These are phyloP conservation scores for Moelleriella libera DNA, from an alignment of 2,329 filamentous ascomycete species.

Conservation along the genomic window DNA sequence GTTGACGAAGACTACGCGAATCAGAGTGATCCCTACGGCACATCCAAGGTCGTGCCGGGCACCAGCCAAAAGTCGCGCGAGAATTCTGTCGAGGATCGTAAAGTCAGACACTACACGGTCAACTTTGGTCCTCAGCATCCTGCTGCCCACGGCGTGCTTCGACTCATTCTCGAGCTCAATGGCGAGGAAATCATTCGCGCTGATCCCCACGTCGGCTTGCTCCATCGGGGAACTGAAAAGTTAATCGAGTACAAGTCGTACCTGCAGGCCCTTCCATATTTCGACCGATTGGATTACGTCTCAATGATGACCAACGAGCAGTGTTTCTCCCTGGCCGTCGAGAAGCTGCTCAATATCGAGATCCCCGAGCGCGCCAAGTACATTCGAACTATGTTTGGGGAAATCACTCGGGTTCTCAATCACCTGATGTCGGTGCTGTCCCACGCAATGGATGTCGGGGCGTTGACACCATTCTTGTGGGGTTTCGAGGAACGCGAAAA, in stretches of 20 bases:
- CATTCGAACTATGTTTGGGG: conserved; percentile 89
- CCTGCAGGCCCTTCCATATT: conserved; percentile 94
- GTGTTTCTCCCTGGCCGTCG: conserved; percentile 86
- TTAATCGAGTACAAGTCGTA: conserved; percentile 99
- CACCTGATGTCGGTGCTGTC: conserved; percentile 96
- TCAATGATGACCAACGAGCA: conserved; percentile 99
- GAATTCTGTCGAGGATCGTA: conserved; percentile 46
- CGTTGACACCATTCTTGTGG: conserved; percentile 96
- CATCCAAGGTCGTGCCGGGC: conserved; percentile 26
- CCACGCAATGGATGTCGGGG: conserved; percentile 98
- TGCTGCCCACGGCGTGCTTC: conserved; percentile 93
- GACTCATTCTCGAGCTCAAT: conserved; percentile 92
- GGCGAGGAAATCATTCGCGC: conserved; percentile 95
- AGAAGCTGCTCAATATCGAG: conserved; percentile 96
- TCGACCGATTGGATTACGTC: conserved; percentile 96
- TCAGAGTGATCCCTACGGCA: conserved; percentile 33
- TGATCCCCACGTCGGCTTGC: conserved; percentile 89
- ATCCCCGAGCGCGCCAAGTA: conserved; percentile 92
- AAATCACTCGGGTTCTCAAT: conserved; percentile 88
- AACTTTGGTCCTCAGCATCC: conserved; percentile 99
- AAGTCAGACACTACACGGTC: conserved; percentile 97
- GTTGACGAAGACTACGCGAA: conserved; percentile 50
- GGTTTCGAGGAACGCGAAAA: conserved; percentile 99
- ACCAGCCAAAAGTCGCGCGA: conserved; percentile 31
- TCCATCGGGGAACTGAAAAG: conserved; percentile 97